phyloP scores from a whole-genome alignment of 805 yeast species.

The Saccharomycopsis fibuligera region DNA sequence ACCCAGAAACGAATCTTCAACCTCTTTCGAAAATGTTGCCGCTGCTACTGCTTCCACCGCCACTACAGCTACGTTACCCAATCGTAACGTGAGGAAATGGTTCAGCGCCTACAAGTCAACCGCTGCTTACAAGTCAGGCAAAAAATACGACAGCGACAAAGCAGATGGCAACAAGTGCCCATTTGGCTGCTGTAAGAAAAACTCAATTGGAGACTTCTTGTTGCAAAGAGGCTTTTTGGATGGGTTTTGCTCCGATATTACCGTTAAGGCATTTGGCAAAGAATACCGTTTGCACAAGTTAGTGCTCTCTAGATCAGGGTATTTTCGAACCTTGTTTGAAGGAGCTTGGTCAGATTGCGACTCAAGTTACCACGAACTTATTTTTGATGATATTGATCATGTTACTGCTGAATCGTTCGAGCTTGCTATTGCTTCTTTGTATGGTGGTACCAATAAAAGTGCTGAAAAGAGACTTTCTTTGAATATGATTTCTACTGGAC shows the following conservation, averaged over 20 bases:
- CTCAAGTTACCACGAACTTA: conserved; percentile 26
- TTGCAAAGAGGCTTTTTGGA: conserved; percentile 35
- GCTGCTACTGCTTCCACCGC: no score
- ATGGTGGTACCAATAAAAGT: conserved; percentile 35
- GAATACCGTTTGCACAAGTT: conserved; percentile 41
- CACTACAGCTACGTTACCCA: no score
- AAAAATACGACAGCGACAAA: conserved; percentile 7
- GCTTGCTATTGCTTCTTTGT: conserved; percentile 39
- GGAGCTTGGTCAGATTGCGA: conserved; percentile 36
- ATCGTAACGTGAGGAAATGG: no score
- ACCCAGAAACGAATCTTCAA: no score
- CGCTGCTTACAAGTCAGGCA: background rate
- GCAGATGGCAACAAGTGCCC: conserved; percentile 23
- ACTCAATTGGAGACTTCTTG: conserved; percentile 28
- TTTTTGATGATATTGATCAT: conserved; percentile 35
- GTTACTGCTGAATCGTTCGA: conserved; percentile 43
- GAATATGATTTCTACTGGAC: conserved; percentile 43
- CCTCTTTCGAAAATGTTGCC: no score
- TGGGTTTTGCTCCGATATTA: conserved; percentile 44
- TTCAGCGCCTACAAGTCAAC: background rate
- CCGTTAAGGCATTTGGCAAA: conserved; percentile 40
- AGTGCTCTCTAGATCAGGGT: conserved; percentile 40
- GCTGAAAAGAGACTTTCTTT: conserved; percentile 33
- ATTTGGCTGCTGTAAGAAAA: conserved; percentile 27
- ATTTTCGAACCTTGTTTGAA: conserved; percentile 39